These are phyloP conservation scores for Tieghemiomyces parasiticus DNA, from an alignment of 192 early-diverging fungal genomes.

Conservation along the genomic window DNA sequence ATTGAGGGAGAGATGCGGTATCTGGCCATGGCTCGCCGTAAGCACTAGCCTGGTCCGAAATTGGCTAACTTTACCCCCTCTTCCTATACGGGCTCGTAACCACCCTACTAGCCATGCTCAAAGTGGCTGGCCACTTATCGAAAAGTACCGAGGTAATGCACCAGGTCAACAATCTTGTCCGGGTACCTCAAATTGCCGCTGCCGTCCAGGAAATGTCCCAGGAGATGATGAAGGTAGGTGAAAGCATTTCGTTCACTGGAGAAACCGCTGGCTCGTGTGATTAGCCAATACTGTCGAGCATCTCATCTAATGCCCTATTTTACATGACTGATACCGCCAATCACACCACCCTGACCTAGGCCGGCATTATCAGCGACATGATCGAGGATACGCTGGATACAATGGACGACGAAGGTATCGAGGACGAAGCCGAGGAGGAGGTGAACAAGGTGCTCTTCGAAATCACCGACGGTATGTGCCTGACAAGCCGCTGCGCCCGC, in stretches of 20 bases:
- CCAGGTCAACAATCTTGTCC: constrained; percentile 72
- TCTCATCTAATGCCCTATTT: too few species aligned
- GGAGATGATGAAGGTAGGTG: constrained; percentile 87
- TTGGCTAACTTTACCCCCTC: too few species aligned
- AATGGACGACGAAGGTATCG: constrained; percentile 77
- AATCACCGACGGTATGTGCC: constrained; percentile 69
- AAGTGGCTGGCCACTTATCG: constrained; percentile 74
- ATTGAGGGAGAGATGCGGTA: too few species aligned
- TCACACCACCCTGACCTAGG: constrained; percentile 27
- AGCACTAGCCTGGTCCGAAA: too few species aligned
- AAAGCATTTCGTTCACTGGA: too few species aligned
- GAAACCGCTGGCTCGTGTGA: too few species aligned
- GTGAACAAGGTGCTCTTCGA: constrained; percentile 82
- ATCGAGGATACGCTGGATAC: constrained; percentile 76
- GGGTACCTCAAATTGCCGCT: constrained; percentile 67
- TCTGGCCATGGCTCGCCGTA: too few species aligned
- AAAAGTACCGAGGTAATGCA: constrained; percentile 87
- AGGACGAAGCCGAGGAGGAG: constrained; percentile 89
- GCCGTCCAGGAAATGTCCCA: constrained; percentile 83
- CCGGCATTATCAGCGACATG: constrained; percentile 95
- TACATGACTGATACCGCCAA: too few species aligned
- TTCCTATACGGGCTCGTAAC: background rate
- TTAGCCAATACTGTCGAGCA: too few species aligned
- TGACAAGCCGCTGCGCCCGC: too few species aligned
- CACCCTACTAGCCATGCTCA: constrained; percentile 46